Evolutionary conservation across 805 yeast species (phyloP).

Genomic region (Saturnispora bothae): DNA sequence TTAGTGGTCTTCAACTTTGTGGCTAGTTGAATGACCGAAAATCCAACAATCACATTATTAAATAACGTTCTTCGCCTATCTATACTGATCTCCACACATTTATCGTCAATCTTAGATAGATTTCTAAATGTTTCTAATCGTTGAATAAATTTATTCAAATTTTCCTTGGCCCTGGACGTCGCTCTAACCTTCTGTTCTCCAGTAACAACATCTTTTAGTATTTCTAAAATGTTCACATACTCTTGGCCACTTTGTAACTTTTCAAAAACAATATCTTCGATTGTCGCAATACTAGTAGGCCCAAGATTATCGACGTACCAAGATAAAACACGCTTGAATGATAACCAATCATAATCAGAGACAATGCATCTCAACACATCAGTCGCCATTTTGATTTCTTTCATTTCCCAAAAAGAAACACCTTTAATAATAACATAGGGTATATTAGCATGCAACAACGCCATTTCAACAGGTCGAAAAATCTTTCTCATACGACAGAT

Average conservation of each 20-base stretch:
- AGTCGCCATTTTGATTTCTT: slow-evolving; percentile 52
- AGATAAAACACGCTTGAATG: slow-evolving; percentile 46
- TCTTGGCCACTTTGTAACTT: slow-evolving; percentile 6
- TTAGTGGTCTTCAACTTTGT: slow-evolving; percentile 14
- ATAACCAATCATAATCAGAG: slow-evolving; percentile 48
- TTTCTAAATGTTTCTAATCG: slow-evolving; percentile 19
- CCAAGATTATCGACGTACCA: slow-evolving; percentile 66
- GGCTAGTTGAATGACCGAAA: slow-evolving; percentile 16
- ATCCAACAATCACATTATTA: slow-evolving; percentile 14
- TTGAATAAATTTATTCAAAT: slow-evolving; percentile 23
- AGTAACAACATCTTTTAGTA: slow-evolving; percentile 11
- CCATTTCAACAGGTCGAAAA: slow-evolving; percentile 53
- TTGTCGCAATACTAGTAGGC: slow-evolving; percentile 28
- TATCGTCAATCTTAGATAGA: slow-evolving; percentile 4
- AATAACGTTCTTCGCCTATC: slow-evolving; percentile 11
- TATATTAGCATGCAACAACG: slow-evolving; percentile 41
- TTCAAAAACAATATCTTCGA: slow-evolving; percentile 13
- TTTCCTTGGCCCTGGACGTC: slow-evolving; percentile 14
- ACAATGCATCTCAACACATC: slow-evolving; percentile 56
- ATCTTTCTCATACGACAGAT: slow-evolving; percentile 56
- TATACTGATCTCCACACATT: slow-evolving; percentile 4
- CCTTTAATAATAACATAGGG: slow-evolving; percentile 69
- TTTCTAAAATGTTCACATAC: slow-evolving; percentile 6
- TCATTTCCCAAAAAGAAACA: slow-evolving; percentile 66
- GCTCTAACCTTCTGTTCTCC: slow-evolving; percentile 13